Evolutionary conservation across 352 stramenopile species (phyloP).

Genomic region (Phytophthora sp.): DNA sequence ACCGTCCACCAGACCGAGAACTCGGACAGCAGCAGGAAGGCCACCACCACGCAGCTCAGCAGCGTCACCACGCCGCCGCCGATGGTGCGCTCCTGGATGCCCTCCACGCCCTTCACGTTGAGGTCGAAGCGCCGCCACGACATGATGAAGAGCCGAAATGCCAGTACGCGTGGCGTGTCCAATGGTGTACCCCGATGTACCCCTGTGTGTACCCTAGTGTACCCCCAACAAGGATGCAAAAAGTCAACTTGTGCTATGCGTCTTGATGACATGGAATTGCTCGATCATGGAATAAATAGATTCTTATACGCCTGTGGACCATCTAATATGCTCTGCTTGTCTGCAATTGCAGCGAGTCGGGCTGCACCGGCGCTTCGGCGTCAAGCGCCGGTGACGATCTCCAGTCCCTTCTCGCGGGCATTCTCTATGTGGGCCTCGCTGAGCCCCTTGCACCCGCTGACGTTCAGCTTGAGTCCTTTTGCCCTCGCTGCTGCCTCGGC

Average conservation of each 20-base stretch:
- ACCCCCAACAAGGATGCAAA: no score
- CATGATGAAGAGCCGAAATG: conserved; percentile 29
- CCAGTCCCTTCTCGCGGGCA: conserved; percentile 39
- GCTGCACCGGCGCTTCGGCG: conserved; percentile 9
- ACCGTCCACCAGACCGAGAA: conserved; percentile 87
- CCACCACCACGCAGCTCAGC: conserved; percentile 73
- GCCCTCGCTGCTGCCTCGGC: conserved; percentile 9
- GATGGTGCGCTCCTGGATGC: conserved; percentile 90
- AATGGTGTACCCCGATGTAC: no score
- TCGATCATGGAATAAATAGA: conserved; percentile 28
- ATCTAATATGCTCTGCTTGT: conserved; percentile 24
- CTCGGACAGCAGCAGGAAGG: conserved; percentile 84
- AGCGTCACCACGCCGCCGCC: conserved; percentile 84
- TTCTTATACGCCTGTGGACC: conserved; percentile 17
- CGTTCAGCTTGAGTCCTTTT: conserved; percentile 46
- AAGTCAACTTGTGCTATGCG: neutral
- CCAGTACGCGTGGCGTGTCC: no score
- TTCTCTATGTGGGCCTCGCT: conserved; percentile 37
- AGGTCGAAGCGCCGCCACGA: conserved; percentile 87
- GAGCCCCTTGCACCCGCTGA: conserved; percentile 80
- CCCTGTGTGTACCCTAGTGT: no score
- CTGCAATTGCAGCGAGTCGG: neutral
- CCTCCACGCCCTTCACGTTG: conserved; percentile 89
- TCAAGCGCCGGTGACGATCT: conserved; percentile 36
- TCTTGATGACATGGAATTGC: neutral